Evolutionary conservation across 2,329 filamentous ascomycete species (phyloP), one percentile per base, ranked within the genome.

Genomic region (Cladophialophora chaetospira): DNA sequence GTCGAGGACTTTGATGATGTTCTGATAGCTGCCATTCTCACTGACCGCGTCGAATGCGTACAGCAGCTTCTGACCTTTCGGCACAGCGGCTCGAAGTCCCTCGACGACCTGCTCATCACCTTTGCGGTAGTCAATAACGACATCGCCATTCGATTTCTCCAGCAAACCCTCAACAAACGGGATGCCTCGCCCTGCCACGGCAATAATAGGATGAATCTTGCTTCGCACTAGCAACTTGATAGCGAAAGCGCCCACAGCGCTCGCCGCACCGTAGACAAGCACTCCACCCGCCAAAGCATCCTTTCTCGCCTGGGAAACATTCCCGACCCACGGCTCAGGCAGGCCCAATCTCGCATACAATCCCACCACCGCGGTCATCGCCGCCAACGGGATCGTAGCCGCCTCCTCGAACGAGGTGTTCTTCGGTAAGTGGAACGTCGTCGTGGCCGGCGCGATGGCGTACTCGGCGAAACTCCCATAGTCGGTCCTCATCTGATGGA

Each of bases 131-230:
- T 87, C 84, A 55, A 87, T 67, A 19, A 87, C 71, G 0, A 73
- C 70, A 64, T 87, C 84, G 35, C 83, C 83, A 65, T 81, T 81
- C 13, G 44, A 48, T 35, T 55, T 69, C 65, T 84, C 79, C 52
- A 86, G 77, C 35, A 85, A 70, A 0, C 66, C 69, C 66, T 81
- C 73, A 2, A 86, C 82, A 63, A 80, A 80, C 2, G 75, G 65
- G 5, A 69, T 69, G 5, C 80, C 80, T 10, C 47, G 72, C 5
- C 85, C 84, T 0, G 84, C 83, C 5, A 87, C 75, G 58, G 77
- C 78, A 62, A 88, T 83, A 42, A 87, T 71, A 0, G 84, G 85
- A 67, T 86, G 82, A 57, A 87, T 81, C 66, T 84, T 82, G 58
- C 77, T 77, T 5, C 72, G 71, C 3, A 65, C 66, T 6, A 83